Evolutionary conservation across 768 basidiomycete species (phyloP).

Genomic region (Macrolepiota fuliginosa): DNA sequence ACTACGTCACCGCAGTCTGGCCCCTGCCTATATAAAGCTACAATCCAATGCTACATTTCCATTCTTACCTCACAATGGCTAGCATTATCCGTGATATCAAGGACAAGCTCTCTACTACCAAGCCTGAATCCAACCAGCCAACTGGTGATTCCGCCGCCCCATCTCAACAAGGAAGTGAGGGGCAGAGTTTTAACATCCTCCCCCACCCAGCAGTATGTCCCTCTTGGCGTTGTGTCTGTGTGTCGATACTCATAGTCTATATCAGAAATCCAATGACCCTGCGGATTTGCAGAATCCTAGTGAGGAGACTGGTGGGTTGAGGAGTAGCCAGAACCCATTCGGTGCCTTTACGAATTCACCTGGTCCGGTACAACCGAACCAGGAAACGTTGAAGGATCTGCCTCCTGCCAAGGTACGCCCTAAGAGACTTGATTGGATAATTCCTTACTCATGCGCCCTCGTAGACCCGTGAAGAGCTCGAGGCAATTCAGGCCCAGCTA

Average conservation of each 20-base stretch:
- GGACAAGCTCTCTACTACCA: slow-evolving; percentile 16
- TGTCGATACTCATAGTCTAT: not conserved
- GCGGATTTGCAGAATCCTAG: slow-evolving; percentile 47
- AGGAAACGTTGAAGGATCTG: slow-evolving; percentile 40
- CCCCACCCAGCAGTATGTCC: slow-evolving; percentile 59
- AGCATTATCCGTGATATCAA: slow-evolving; percentile 25
- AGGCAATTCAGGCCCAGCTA: slow-evolving; percentile 4
- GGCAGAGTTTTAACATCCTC: slow-evolving; percentile 48
- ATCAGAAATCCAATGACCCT: slow-evolving; percentile 60
- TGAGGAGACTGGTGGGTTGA: slow-evolving; percentile 33
- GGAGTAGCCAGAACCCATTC: slow-evolving; percentile 31
- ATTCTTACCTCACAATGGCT: slow-evolving; percentile 18
- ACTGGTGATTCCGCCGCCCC: slow-evolving; percentile 9
- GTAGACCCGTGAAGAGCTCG: slow-evolving; percentile 53
- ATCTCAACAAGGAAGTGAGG: slow-evolving; percentile 19
- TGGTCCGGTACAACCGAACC: slow-evolving; percentile 48
- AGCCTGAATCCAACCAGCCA: not conserved
- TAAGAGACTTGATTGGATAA: not conserved
- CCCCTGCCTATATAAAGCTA: slow-evolving; percentile 2
- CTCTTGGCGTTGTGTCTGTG: not conserved
- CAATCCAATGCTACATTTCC: not conserved
- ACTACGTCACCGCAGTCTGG: slow-evolving; percentile 2
- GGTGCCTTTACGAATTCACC: slow-evolving; percentile 44
- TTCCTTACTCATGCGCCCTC: not conserved
- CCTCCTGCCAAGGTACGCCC: slow-evolving; percentile 45